Conservation (phyloP, 1,284 basidiomycete species). For the Puccinia hordei region DNA sequence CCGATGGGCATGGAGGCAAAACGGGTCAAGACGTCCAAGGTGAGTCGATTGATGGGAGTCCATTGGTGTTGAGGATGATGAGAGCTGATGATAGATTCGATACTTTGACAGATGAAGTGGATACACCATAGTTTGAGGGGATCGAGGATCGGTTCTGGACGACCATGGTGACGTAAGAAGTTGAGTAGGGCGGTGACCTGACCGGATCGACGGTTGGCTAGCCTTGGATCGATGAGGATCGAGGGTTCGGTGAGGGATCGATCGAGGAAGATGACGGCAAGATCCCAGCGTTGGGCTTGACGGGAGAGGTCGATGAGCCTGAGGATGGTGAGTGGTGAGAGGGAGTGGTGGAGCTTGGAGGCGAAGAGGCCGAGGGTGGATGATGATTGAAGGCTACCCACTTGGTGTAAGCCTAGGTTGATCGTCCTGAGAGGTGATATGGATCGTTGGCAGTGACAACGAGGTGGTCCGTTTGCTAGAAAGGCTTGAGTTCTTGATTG, state of each 20-base stretch:
- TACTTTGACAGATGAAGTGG: conserved; percentile 10
- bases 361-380: neutral
- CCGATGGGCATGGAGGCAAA: conserved; percentile 35
- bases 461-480: conserved; percentile 18
- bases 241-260: neutral
- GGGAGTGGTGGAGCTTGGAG: neutral
- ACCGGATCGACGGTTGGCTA: conserved; percentile 15
- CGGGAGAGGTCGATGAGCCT: conserved; percentile 39
- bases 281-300: conserved; percentile 35
- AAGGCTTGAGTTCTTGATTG: neutral
- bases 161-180: conserved; percentile 3
- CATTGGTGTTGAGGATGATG: conserved; percentile 22
- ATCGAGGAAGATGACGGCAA: conserved; percentile 33
- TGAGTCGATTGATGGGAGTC: conserved; percentile 17
- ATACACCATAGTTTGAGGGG: conserved; percentile 10
- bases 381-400: neutral
- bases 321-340: neutral
- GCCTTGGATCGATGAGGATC: neutral
- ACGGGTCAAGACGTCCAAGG: conserved; percentile 35
- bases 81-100: neutral
- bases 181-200: conserved; percentile 35
- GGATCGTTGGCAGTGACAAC: conserved; percentile 26
- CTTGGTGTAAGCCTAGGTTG: neutral
- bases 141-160: conserved; percentile 11
- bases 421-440: neutral